These are phyloP conservation scores for Sodiomyces alkalinus DNA, from an alignment of 2,329 filamentous ascomycete genomes.

Conservation along the genomic window DNA sequence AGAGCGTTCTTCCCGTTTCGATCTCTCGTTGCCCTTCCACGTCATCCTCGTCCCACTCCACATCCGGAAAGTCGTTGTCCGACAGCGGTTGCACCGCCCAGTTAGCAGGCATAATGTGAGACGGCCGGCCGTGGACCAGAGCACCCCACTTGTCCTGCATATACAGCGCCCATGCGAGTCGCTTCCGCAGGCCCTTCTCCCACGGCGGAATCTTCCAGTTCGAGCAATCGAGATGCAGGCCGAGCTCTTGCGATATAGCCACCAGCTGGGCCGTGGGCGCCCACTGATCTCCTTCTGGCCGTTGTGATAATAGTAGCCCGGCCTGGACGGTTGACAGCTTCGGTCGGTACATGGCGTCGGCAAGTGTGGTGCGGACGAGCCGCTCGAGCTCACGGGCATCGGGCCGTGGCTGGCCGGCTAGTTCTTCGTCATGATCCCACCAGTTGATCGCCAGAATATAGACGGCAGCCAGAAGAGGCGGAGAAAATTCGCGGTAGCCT, in stretches of 20 bases:
- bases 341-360: constrained; percentile 64
- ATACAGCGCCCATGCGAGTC: constrained; percentile 80
- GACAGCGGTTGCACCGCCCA: constrained; percentile 63
- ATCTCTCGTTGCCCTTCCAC: constrained; percentile 48
- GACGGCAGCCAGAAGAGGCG: constrained; percentile 62
- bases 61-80: constrained; percentile 57
- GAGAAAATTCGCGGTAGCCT: constrained; percentile 58
- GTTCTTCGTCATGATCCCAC: constrained; percentile 60
- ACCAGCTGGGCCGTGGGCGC: constrained; percentile 77
- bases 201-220: constrained; percentile 77
- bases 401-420: constrained; percentile 49
- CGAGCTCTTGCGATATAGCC: constrained; percentile 74
- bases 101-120: constrained; percentile 52
- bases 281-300: constrained; percentile 67
- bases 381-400: constrained; percentile 61
- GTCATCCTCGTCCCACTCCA: constrained; percentile 48
- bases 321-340: constrained; percentile 73
- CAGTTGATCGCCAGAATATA: constrained; percentile 80
- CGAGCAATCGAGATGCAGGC: constrained; percentile 76
- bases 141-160: constrained; percentile 92
- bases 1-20: constrained; percentile 53
- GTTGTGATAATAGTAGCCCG: constrained; percentile 58
- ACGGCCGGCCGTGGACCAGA: constrained; percentile 71
- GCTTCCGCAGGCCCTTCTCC: constrained; percentile 73
- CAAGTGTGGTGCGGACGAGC: constrained; percentile 56